phyloP scores from a whole-genome alignment of 148 eudicot genomes.

The Camellia sinensis region DNA sequence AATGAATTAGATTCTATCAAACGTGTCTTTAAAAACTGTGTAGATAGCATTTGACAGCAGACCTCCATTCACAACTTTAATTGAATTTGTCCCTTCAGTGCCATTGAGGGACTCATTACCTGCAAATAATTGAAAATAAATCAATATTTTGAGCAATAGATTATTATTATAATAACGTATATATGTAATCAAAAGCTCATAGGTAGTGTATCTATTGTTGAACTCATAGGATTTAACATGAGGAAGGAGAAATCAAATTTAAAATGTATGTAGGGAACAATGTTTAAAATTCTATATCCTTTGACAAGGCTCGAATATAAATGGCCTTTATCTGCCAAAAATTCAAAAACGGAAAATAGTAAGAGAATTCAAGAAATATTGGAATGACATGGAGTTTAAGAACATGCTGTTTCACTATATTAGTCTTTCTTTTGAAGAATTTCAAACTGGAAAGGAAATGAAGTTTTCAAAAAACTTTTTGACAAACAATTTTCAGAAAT shows the following conservation, averaged over 20 bases:
- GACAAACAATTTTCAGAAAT: neutral
- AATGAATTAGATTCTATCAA: constrained; percentile 16
- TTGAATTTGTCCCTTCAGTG: constrained; percentile 33
- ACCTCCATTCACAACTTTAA: constrained; percentile 75
- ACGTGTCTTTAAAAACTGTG: neutral
- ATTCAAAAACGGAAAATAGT: neutral
- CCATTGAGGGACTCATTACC: constrained; percentile 32
- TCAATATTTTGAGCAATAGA: constrained; percentile 3
- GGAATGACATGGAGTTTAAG: neutral
- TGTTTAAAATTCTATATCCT: neutral
- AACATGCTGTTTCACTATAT: neutral
- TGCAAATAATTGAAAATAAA: constrained; percentile 23
- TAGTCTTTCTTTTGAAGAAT: neutral
- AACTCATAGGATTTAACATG: neutral
- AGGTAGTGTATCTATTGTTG: neutral
- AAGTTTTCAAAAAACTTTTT: neutral
- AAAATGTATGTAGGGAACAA: neutral
- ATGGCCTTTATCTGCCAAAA: neutral
- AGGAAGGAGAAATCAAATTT: neutral
- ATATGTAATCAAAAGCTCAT: neutral
- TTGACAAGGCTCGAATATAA: neutral
- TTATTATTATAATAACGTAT: too few species aligned
- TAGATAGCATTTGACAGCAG: constrained; percentile 19
- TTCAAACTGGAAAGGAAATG: neutral
- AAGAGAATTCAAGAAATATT: neutral